Percentiles rank a stretch among this genome's conserved stretches.
Conservation (phyloP, 2,329 filamentous ascomycete species). For the Mariannaea sp. region DNA sequence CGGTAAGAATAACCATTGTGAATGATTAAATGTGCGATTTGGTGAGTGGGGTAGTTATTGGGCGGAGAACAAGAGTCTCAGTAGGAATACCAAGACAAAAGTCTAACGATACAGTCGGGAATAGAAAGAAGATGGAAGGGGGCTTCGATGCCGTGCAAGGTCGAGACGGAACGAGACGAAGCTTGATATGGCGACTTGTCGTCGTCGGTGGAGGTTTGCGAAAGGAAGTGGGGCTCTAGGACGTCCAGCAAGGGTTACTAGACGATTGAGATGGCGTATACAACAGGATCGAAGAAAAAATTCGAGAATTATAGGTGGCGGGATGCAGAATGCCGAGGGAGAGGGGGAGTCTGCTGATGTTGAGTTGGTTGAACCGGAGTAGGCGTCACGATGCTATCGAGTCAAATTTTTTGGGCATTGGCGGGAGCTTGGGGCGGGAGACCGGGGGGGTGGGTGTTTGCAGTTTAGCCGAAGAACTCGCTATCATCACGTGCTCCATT, state of each 20-base stretch:
- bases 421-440: constrained; percentile 8
- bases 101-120: neutral
- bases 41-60: constrained; percentile 11
- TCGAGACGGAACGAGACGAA: neutral
- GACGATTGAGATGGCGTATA: neutral
- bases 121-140: constrained; percentile 1
- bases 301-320: neutral
- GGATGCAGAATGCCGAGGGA: constrained; percentile 18
- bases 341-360: constrained; percentile 26
- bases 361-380: constrained; percentile 30
- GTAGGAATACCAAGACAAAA: neutral
- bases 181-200: constrained; percentile 13
- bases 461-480: constrained; percentile 34
- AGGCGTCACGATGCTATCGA: constrained; percentile 35
- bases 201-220: constrained; percentile 1
- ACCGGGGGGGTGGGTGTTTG: constrained; percentile 11
- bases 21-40: constrained; percentile 26
- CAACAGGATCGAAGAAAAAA: neutral
- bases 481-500: constrained; percentile 32
- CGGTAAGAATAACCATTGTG: constrained; percentile 93
- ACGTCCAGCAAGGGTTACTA: neutral
- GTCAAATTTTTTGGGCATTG: constrained; percentile 37
- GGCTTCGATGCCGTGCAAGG: neutral
- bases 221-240: neutral
- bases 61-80: constrained; percentile 6